phyloP scores from a whole-genome alignment of 257 asterid species.

The Penstemon davidsonii region DNA sequence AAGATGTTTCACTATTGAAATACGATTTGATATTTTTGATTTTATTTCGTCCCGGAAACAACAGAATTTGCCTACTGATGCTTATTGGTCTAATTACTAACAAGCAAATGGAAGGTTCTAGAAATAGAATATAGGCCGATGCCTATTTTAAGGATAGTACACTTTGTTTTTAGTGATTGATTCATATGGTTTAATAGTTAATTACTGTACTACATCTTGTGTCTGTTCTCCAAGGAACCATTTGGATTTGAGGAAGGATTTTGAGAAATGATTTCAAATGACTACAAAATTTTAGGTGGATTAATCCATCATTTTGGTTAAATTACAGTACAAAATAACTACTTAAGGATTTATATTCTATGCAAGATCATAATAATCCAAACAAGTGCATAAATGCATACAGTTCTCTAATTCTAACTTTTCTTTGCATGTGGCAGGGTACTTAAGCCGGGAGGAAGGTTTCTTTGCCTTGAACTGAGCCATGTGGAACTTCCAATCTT shows the following conservation, averaged over 20 bases:
- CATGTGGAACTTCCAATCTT: conserved; percentile 78
- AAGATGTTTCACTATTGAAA: not conserved
- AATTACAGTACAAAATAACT: too few relatives aligned
- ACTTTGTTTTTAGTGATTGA: conserved; percentile 2
- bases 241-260: conserved; percentile 8
- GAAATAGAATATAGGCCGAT: not conserved
- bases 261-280: not conserved
- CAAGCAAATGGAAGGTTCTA: not conserved
- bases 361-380: too few relatives aligned
- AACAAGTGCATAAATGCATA: too few relatives aligned
- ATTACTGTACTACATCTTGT: not conserved
- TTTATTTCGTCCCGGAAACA: not conserved
- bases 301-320: too few relatives aligned
- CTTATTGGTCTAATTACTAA: conserved; percentile 4
- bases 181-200: not conserved
- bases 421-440: conserved; percentile 54
- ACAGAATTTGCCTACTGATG: not conserved
- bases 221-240: not conserved
- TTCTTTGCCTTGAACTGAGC: conserved; percentile 95
- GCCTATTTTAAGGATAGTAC: not conserved
- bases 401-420: too few relatives aligned
- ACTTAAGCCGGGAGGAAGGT: conserved; percentile 90
- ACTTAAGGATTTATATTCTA: too few relatives aligned
- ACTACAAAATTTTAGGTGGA: not conserved
- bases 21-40: not conserved